These are phyloP conservation scores for Xylariaceae sp. DNA, from an alignment of 2,329 filamentous ascomycete species.

Conservation along the genomic window DNA sequence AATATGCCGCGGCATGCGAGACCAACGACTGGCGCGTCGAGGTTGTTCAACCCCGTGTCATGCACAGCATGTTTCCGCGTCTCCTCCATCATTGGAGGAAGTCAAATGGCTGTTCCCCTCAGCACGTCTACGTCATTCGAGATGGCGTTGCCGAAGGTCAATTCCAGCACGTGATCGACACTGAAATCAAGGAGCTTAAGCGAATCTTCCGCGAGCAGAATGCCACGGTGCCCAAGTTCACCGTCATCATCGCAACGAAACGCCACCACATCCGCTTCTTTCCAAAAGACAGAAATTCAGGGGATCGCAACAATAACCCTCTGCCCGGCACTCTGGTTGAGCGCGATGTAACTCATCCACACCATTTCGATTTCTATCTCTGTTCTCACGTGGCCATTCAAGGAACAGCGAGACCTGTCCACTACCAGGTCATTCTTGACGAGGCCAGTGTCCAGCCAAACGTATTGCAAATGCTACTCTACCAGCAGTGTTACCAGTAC, in stretches of 20 bases:
- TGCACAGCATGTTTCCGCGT: constrained; percentile 60
- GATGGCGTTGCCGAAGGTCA: constrained; percentile 90
- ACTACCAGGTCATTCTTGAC: constrained; percentile 86
- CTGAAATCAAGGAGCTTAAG: constrained; percentile 74
- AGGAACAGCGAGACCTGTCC: constrained; percentile 86
- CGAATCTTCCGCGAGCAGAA: constrained; percentile 43
- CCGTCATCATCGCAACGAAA: constrained; percentile 86
- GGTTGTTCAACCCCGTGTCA: constrained; percentile 66
- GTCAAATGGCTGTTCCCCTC: constrained; percentile 52
- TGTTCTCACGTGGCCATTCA: constrained; percentile 72
- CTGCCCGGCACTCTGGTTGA: constrained; percentile 86
- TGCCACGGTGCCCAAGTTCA: constrained; percentile 57
- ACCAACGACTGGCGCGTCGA: constrained; percentile 81
- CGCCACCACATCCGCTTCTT: constrained; percentile 94
- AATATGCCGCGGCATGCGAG: constrained; percentile 74
- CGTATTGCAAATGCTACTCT: constrained; percentile 80
- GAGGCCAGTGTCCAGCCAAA: constrained; percentile 66
- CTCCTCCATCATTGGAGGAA: constrained; percentile 63
- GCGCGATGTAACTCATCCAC: constrained; percentile 82
- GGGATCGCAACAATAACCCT: constrained; percentile 75
- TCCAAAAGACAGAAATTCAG: constrained; percentile 52
- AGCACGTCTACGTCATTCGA: constrained; percentile 85
- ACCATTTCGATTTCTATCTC: constrained; percentile 81
- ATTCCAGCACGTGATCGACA: constrained; percentile 71
- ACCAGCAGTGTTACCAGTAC: constrained; percentile 93